Evolutionary conservation across 805 yeast genomes (phyloP).

Genomic region (Grigorovia transvaalensis): DNA sequence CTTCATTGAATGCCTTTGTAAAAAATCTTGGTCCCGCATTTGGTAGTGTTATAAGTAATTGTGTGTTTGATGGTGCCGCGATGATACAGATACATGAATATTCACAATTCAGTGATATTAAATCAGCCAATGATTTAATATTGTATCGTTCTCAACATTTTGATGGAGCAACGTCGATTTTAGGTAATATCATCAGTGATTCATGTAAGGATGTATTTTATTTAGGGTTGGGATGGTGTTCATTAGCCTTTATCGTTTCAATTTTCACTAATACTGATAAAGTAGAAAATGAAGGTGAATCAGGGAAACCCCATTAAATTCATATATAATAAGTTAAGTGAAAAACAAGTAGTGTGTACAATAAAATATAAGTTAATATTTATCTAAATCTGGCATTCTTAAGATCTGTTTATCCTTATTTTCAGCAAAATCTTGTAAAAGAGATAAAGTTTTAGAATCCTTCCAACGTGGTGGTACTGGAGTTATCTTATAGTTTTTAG

Average conservation of each 20-base stretch:
- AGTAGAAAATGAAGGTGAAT: background rate
- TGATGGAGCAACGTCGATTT: constrained; percentile 12
- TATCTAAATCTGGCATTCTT: constrained; percentile 70
- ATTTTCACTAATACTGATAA: constrained; percentile 14
- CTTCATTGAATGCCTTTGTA: constrained; percentile 17
- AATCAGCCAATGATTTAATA: constrained; percentile 12
- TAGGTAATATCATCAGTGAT: constrained; percentile 10
- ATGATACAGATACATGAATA: constrained; percentile 7
- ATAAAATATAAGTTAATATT: constrained; percentile 8
- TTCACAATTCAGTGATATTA: constrained; percentile 1
- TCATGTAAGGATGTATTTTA: constrained; percentile 16
- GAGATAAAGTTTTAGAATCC: constrained; percentile 47
- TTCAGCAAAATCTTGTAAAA: constrained; percentile 63
- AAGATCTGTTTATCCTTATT: constrained; percentile 63
- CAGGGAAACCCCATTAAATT: no score
- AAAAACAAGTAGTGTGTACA: background rate
- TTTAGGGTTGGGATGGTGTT: constrained; percentile 14
- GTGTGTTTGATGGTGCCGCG: constrained; percentile 16
- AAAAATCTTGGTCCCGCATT: constrained; percentile 18
- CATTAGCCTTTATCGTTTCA: constrained; percentile 11
- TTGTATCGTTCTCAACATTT: constrained; percentile 11
- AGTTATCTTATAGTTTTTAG: constrained; percentile 66
- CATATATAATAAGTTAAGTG: background rate
- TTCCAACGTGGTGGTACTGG: constrained; percentile 87
- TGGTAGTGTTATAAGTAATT: constrained; percentile 19